A percentile compares a stretch with the other conserved stretches of the same genome.
These are phyloP conservation scores for Globisporangium abappressorium DNA, from an alignment of 352 stramenopile species.

Conservation along the genomic window DNA sequence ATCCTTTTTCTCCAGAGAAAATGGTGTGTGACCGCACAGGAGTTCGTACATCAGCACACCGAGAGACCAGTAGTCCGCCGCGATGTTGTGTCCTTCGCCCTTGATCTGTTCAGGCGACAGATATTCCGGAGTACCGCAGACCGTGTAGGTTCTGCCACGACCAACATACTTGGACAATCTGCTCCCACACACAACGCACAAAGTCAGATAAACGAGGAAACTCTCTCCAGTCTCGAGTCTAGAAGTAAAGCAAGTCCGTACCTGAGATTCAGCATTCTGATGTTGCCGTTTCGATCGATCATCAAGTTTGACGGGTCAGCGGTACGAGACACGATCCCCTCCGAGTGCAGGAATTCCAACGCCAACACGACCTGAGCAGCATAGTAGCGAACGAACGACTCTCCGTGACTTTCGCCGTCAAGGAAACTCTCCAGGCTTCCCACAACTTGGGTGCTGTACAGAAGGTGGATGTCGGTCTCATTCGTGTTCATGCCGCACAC, in stretches of 20 bases:
- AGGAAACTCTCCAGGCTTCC: slow-evolving; percentile 80
- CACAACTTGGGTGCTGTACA: slow-evolving; percentile 82
- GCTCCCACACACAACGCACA: not conserved
- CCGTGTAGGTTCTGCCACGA: slow-evolving; percentile 78
- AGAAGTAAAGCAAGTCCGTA: slow-evolving; percentile 19
- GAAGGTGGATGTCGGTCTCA: slow-evolving; percentile 79
- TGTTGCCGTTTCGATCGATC: slow-evolving; percentile 76
- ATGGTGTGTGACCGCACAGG: slow-evolving; percentile 86
- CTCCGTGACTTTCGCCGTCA: slow-evolving; percentile 56
- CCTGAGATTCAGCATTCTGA: slow-evolving; percentile 83
- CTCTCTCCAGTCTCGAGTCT: not conserved
- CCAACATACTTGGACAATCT: slow-evolving; percentile 87
- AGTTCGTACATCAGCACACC: slow-evolving; percentile 95
- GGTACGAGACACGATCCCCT: slow-evolving; percentile 77
- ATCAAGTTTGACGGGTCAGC: slow-evolving; percentile 81
- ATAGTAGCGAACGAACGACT: slow-evolving; percentile 85
- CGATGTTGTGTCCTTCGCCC: slow-evolving; percentile 83
- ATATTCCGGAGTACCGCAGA: slow-evolving; percentile 85
- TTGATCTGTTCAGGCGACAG: slow-evolving; percentile 85
- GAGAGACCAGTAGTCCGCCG: slow-evolving; percentile 92
- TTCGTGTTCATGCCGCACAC: slow-evolving; percentile 70
- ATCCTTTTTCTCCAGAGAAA: slow-evolving; percentile 78
- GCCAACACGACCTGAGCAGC: slow-evolving; percentile 80
- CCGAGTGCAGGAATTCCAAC: slow-evolving; percentile 79
- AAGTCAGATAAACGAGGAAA: slow-evolving; percentile 2